Base-by-base conservation (phyloP, 768 basidiomycete genomes). In the Suillus placidus region DNA sequence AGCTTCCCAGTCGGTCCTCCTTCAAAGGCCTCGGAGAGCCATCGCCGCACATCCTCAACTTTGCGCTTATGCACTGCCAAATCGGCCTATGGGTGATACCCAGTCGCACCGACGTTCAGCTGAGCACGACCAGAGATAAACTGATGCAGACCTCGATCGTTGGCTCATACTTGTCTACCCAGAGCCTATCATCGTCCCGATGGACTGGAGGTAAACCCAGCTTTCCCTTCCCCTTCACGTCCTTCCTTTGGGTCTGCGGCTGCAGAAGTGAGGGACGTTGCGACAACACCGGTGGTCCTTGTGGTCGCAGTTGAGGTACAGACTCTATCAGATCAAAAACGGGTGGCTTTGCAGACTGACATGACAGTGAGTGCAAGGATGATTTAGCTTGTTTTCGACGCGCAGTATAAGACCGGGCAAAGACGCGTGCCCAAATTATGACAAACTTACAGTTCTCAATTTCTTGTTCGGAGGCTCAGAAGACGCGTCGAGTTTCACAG, bases 21-120 rank as follows among this genome's bases (percentile, higher is more conserved):
- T 1, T 87, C 85, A 43, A 91, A 85, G 1, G 93, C 90, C 69
- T 94, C 93, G 0, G 74, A 66, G 0, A 95, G 72, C 93, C 93
- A 95, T 43, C 82, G 80, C 6, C 90, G 84, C 9, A 94, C 89
- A 65, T 92, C 89, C 60, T 90, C 87, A 0, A 94, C 87, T 75
- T 94, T 95, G 30, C 84, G 84, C 63, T 87, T 84, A 77, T 96
- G 92, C 42, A 95, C 90, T 4, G 91, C 91, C 9, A 95, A 79
- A 45, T 93, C 87, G 47, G 84, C 87, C 88, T 93, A 60, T 52
- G 40, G 18, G 64, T 61, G 42, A 60, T 66, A 18, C 16, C 55
- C 60, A 9, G 23, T 26, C 6, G 18, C 38, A 58, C 23, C 23
- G 3, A 38, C 56, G 26, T 40, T 58, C 18, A 58, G 57, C 57